Evolutionary conservation across 1,284 basidiomycete genomes (phyloP).

Genomic region (Flammula alnicola): DNA sequence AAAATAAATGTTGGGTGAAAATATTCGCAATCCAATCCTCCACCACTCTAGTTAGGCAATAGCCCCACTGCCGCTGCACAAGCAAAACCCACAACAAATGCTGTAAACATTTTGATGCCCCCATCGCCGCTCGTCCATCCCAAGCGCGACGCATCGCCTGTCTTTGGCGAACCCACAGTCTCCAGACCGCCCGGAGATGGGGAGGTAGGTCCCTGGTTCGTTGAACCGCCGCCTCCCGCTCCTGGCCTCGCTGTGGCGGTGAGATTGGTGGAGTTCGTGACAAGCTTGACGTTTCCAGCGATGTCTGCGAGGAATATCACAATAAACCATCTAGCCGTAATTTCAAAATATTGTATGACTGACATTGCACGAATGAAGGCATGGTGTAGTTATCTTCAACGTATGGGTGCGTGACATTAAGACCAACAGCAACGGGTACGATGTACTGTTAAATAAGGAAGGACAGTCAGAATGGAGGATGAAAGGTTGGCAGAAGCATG

Average conservation of each 20-base stretch:
- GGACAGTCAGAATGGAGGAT: neutral
- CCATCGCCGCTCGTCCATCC: no score
- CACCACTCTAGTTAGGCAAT: neutral
- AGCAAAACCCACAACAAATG: slow-evolving; percentile 2
- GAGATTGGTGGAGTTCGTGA: slow-evolving; percentile 13
- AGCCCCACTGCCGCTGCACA: slow-evolving; percentile 5
- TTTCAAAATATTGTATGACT: slow-evolving; percentile 15
- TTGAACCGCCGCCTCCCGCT: neutral
- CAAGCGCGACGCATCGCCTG: slow-evolving; percentile 10
- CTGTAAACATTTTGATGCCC: neutral
- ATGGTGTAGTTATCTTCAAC: slow-evolving; percentile 44
- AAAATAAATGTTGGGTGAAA: neutral
- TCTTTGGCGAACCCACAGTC: slow-evolving; percentile 4
- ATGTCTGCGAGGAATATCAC: slow-evolving; percentile 7
- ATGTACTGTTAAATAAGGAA: no score
- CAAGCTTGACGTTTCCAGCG: slow-evolving; percentile 12
- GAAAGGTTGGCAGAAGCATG: neutral
- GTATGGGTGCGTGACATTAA: slow-evolving; percentile 53
- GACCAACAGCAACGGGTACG: slow-evolving; percentile 51
- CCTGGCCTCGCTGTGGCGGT: neutral
- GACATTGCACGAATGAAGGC: slow-evolving; percentile 51
- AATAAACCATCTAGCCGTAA: neutral
- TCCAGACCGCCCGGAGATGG: slow-evolving; percentile 1
- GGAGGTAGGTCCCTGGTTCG: no score
- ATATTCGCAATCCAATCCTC: neutral